Base-by-base conservation (phyloP, 768 basidiomycete species). In the Chlorophyllum brunneum region DNA sequence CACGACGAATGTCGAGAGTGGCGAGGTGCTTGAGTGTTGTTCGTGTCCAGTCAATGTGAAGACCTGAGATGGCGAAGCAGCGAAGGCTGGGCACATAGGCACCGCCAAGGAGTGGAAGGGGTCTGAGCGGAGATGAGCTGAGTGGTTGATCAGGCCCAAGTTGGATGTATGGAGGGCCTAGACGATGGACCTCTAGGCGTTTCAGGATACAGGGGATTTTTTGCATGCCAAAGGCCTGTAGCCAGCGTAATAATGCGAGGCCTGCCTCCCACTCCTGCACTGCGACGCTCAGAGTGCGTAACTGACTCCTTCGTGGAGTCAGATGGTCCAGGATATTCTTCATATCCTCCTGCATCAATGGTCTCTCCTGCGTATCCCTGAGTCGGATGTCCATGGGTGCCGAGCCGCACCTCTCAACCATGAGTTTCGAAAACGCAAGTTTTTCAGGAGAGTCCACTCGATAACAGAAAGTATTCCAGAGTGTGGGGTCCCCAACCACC, bases 381-480 rank as follows among this genome's bases (percentile, higher is more conserved):
- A 89, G 77, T 27, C 82, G 78, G n/a, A 89, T 57, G 51, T 86
- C 84, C 55, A 88, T 59, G 2, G 78, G 69, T 2, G 81, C 70
- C 2, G 70, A 62, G 1, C 79, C 78, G 2, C 85, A 77, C 47
- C 86, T 72, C 16, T 79, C 69, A 51, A 88, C 68, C 74, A 80
- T 86, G 40, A 74, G 67, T 50, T 76, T 67, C 5, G 85, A 79
- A 57, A 77, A 81, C 11, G 75, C 69, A 41, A 44, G 26, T 15
- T 41, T 31, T 4, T 34, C 39, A 18, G 78, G 71, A 11, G 58
- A 50, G 36, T 83, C 81, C 43, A 73, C 72, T 61, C 51, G 43
- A 24, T 87, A 84, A 78, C 78, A 83, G 51, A 89, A 73, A 15
- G 80, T 78, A 58, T 77, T 85, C 84, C 84, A 86, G 26, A 85